Conservation (phyloP, 352 stramenopile genomes). For the Globisporangium alternatum region DNA sequence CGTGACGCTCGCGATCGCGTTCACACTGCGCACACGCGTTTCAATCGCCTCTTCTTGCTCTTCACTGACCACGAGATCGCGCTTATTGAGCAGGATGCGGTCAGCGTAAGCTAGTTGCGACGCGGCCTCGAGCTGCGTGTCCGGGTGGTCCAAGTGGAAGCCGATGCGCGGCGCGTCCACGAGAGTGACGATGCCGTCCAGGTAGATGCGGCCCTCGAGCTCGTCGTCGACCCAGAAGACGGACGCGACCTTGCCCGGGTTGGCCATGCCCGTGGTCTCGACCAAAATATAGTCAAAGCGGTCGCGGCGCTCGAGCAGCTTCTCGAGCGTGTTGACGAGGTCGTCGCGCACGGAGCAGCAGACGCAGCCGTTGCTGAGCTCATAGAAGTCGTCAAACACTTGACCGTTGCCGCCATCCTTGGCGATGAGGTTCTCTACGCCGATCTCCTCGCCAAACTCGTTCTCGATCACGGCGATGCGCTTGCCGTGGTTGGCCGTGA, state of each 20-base stretch:
- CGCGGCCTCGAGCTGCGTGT: constrained; percentile 80
- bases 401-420: constrained; percentile 59
- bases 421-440: constrained; percentile 92
- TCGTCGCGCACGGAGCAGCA: constrained; percentile 97
- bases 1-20: constrained; percentile 58
- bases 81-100: constrained; percentile 98
- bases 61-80: constrained; percentile 90
- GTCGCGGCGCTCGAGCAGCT: constrained; percentile 75
- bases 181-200: constrained; percentile 97
- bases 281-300: constrained; percentile 92
- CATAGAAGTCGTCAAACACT: constrained; percentile 89
- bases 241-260: constrained; percentile 93
- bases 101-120: constrained; percentile 98
- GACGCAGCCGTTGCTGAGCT: constrained; percentile 97
- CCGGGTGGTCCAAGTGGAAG: constrained; percentile 58
- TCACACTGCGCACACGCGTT: constrained; percentile 42
- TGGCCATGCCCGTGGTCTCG: constrained; percentile 94
- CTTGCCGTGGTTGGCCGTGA: constrained; percentile 90
- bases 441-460: constrained; percentile 96
- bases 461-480: constrained; percentile 99
- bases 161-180: constrained; percentile 94
- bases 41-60: constrained; percentile 39
- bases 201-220: constrained; percentile 79
- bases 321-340: constrained; percentile 78
- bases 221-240: constrained; percentile 97